Evolutionary conservation across 129 eudicot species (phyloP).

Genomic region (Deinandra increscens): DNA sequence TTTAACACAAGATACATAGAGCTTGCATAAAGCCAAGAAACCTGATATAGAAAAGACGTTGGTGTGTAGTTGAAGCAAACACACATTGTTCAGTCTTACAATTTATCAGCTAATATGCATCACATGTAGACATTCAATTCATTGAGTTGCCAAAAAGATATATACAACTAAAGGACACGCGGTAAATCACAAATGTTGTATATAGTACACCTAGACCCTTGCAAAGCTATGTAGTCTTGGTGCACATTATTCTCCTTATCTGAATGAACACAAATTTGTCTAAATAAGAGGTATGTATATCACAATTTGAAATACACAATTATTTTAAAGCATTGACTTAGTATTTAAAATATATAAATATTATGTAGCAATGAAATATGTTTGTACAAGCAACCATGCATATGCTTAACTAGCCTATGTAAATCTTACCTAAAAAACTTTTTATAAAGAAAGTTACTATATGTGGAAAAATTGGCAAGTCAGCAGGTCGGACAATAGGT

Average conservation of each 20-base stretch:
- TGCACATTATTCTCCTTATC: neutral
- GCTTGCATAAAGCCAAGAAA: slow-evolving; percentile 18
- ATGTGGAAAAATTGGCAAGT: neutral
- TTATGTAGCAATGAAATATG: no score
- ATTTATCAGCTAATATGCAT: neutral
- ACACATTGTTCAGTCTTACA: neutral
- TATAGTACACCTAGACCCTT: neutral
- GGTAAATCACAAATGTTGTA: neutral
- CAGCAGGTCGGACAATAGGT: neutral
- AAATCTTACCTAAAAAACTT: neutral
- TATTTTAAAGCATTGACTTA: neutral
- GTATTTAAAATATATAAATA: no score
- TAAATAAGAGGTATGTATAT: neutral
- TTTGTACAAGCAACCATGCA: neutral
- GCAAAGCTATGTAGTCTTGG: neutral
- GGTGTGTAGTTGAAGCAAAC: neutral
- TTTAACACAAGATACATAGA: slow-evolving; percentile 1
- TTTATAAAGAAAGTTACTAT: neutral
- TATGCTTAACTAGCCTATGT: neutral
- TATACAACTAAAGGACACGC: neutral
- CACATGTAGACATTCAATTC: neutral
- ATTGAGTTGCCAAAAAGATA: neutral
- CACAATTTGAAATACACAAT: neutral
- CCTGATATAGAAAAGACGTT: neutral
- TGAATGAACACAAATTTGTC: neutral